Conservation (phyloP, 73 alveolate genomes). For the Stentor roeselii region DNA sequence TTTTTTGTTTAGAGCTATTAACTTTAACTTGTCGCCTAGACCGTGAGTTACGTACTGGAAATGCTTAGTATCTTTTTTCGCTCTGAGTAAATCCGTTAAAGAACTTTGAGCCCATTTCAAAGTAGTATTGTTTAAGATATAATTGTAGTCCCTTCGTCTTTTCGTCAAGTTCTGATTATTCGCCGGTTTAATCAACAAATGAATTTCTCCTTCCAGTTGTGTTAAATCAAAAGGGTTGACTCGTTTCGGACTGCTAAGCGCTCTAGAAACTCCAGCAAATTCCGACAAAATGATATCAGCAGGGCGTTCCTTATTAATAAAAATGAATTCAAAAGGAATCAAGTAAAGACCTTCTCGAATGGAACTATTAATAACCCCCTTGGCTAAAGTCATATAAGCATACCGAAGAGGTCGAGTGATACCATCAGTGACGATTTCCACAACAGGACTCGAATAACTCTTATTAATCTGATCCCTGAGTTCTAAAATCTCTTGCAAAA, state of each 20-base stretch:
- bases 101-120: slow-evolving; percentile 13
- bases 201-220: slow-evolving; percentile 33
- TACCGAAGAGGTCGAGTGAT: not conserved
- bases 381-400: slow-evolving; percentile 38
- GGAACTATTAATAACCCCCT: slow-evolving; percentile 34
- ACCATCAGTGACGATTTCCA: not conserved
- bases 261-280: slow-evolving; percentile 62
- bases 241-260: slow-evolving; percentile 48
- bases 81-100: slow-evolving; percentile 14
- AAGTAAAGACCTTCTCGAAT: slow-evolving; percentile 62
- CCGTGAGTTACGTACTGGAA: slow-evolving; percentile 23
- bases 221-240: slow-evolving; percentile 61
- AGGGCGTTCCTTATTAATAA: slow-evolving; percentile 30
- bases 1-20: slow-evolving; percentile 4
- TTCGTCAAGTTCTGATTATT: not conserved
- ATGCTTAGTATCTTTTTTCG: slow-evolving; percentile 16
- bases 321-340: slow-evolving; percentile 61
- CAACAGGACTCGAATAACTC: slow-evolving; percentile 3
- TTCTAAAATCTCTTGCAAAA: slow-evolving; percentile 26
- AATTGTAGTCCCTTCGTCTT: not conserved
- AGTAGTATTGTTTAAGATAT: not conserved
- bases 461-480: slow-evolving; percentile 35
- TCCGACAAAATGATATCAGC: slow-evolving; percentile 48
- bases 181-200: not conserved
- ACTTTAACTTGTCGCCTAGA: slow-evolving; percentile 14